These are phyloP conservation scores for Sporothrix phasma DNA, from an alignment of 2,329 filamentous ascomycete genomes.

Conservation along the genomic window DNA sequence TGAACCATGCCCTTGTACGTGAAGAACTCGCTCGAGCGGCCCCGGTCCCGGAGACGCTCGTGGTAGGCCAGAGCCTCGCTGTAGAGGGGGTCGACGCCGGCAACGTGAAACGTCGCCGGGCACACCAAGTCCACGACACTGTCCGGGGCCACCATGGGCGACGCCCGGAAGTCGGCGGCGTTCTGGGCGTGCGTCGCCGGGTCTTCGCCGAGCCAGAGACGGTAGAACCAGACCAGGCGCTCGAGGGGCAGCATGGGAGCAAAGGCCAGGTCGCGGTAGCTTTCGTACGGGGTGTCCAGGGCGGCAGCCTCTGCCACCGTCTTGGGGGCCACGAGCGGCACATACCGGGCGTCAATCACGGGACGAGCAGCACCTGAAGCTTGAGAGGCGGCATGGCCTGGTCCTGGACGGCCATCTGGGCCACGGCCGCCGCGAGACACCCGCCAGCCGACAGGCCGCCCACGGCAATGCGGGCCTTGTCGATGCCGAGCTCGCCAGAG, in stretches of 20 bases:
- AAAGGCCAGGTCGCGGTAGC: constrained; percentile 10
- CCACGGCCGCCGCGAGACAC: constrained; percentile 20
- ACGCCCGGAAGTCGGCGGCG: constrained; percentile 5
- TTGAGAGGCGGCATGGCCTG: constrained; percentile 22
- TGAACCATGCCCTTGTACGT: constrained; percentile 14
- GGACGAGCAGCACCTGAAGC: constrained; percentile 29
- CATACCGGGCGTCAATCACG: constrained; percentile 28
- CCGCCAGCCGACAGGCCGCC: constrained; percentile 25
- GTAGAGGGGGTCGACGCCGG: constrained; percentile 13
- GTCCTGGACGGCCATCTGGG: constrained; percentile 34
- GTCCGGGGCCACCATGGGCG: constrained; percentile 10
- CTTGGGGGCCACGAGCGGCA: background rate
- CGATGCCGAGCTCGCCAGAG: constrained; percentile 20
- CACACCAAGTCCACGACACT: background rate
- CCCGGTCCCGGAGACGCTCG: background rate
- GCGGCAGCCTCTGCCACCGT: background rate
- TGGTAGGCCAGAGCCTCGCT: constrained; percentile 13
- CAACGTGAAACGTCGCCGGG: constrained; percentile 10
- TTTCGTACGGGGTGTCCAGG: constrained; percentile 9
- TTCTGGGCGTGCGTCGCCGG: background rate
- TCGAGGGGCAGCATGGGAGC: constrained; percentile 15
- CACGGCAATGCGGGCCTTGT: constrained; percentile 21
- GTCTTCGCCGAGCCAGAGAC: constrained; percentile 12
- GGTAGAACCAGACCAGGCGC: constrained; percentile 17
- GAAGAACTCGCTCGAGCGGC: background rate